Evolutionary conservation across 1,139 yeast genomes (phyloP).

Genomic region (Yamadazyma kanchanaburiensis): DNA sequence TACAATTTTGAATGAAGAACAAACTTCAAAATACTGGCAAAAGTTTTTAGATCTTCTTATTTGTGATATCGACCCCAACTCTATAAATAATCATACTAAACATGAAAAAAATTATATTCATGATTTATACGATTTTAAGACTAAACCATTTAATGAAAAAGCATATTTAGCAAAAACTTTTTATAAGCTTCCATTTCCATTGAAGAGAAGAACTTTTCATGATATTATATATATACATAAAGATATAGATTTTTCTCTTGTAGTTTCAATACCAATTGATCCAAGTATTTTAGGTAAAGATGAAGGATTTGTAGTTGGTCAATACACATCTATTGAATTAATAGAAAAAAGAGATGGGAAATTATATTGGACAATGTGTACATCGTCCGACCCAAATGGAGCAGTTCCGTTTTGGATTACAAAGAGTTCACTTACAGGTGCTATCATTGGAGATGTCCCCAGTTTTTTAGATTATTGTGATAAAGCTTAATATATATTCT

Average conservation of each 20-base stretch:
- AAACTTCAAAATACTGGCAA: conserved; percentile 5
- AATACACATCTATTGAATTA: conserved; percentile 60
- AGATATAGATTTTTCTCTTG: conserved; percentile 6
- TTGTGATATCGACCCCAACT: conserved; percentile 13
- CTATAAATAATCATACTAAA: conserved; percentile 26
- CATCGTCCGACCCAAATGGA: conserved; percentile 66
- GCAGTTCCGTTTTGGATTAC: conserved; percentile 63
- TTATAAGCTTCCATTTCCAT: conserved; percentile 50
- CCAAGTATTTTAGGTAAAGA: conserved; percentile 13
- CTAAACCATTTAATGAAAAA: conserved; percentile 13
- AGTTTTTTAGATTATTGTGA: conserved; percentile 50
- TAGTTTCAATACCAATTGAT: conserved; percentile 12
- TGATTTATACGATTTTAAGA: conserved; percentile 22
- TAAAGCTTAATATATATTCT: too few relatives aligned
- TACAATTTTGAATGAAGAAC: conserved; percentile 6
- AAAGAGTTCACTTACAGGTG: conserved; percentile 50
- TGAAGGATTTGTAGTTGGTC: conserved; percentile 31
- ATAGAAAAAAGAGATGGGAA: conserved; percentile 36
- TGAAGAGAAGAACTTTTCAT: conserved; percentile 52
- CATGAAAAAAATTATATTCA: conserved; percentile 34
- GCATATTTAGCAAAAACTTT: conserved; percentile 27
- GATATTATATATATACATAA: conserved; percentile 47
- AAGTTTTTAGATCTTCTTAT: conserved; percentile 13
- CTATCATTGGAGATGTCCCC: conserved; percentile 68
- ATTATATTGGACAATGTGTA: conserved; percentile 63